A percentile compares a stretch with the other conserved stretches of the same genome.
These are phyloP conservation scores for Kwoniella sp. DNA, from an alignment of 768 basidiomycete species.

Conservation along the genomic window DNA sequence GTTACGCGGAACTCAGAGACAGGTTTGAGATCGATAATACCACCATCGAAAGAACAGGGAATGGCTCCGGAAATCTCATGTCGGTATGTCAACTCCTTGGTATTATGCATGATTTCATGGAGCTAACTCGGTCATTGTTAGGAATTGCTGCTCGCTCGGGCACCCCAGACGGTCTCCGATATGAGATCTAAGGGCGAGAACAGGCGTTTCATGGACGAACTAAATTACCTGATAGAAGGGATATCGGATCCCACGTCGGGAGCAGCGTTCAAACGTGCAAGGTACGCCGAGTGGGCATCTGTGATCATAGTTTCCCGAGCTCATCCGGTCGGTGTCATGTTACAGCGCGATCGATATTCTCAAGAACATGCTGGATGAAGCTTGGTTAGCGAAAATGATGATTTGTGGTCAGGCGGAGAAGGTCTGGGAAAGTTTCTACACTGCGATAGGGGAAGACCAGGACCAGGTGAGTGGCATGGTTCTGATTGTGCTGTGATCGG, in stretches of 20 bases:
- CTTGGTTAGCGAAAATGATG: slow-evolving; percentile 44
- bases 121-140: background rate
- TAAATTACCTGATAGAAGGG: slow-evolving; percentile 45
- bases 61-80: slow-evolving; percentile 29
- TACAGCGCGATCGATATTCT: slow-evolving; percentile 39
- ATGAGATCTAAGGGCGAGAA: slow-evolving; percentile 52
- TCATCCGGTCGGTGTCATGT: background rate
- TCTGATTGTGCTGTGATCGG: background rate
- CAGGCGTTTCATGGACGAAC: slow-evolving; percentile 53
- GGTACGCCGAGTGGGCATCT: too few species aligned
- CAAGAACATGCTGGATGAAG: slow-evolving; percentile 37
- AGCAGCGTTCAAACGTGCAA: slow-evolving; percentile 27
- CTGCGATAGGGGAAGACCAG: slow-evolving; percentile 27
- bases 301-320: slow-evolving; percentile 5
- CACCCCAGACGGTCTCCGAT: slow-evolving; percentile 48
- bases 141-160: slow-evolving; percentile 29
- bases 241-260: slow-evolving; percentile 31
- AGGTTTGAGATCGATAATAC: slow-evolving; percentile 47
- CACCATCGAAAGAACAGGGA: slow-evolving; percentile 13
- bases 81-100: slow-evolving; percentile 20
- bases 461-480: slow-evolving; percentile 49
- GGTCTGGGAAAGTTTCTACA: slow-evolving; percentile 39
- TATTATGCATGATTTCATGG: background rate
- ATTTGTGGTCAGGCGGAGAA: slow-evolving; percentile 50
- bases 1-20: slow-evolving; percentile 49